Percentiles rank a stretch among this genome's conserved stretches.
These are phyloP conservation scores for Neonectria hederae DNA, from an alignment of 2,329 filamentous ascomycete species.

Conservation along the genomic window DNA sequence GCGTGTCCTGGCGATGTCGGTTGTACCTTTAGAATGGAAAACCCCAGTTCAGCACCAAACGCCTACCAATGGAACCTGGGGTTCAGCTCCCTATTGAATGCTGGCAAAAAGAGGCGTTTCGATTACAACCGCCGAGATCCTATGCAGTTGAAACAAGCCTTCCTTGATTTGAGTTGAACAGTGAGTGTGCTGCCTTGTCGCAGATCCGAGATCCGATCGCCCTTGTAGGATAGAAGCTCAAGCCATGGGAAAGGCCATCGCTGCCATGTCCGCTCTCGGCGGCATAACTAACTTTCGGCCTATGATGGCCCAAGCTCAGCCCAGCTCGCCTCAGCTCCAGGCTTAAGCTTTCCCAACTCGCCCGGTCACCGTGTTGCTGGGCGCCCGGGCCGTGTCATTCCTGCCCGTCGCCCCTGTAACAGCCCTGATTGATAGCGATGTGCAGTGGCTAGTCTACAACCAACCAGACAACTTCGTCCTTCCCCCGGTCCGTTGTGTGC, in stretches of 20 bases:
- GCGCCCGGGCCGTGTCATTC: neutral
- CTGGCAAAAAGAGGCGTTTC: neutral
- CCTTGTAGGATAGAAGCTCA: constrained; percentile 1
- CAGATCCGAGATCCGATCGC: constrained; percentile 2
- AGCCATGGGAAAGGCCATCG: neutral
- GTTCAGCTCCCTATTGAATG: neutral
- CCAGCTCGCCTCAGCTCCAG: constrained; percentile 2
- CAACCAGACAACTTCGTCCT: constrained; percentile 1
- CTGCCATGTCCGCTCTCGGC: constrained; percentile 1
- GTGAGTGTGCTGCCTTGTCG: neutral
- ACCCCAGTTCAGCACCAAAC: neutral
- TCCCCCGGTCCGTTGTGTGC: neutral
- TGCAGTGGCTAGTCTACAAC: neutral
- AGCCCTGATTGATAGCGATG: neutral
- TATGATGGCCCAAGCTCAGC: constrained; percentile 1
- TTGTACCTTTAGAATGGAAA: neutral
- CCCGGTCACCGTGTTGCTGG: neutral
- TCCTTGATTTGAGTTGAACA: neutral
- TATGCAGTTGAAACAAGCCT: neutral
- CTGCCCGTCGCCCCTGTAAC: neutral
- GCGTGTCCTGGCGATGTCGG: neutral
- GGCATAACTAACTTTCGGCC: no score
- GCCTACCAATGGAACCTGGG: neutral
- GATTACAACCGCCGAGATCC: neutral
- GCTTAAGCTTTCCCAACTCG: neutral